These are phyloP conservation scores for Pleurotus platypus DNA, from an alignment of 768 basidiomycete species.

Conservation along the genomic window DNA sequence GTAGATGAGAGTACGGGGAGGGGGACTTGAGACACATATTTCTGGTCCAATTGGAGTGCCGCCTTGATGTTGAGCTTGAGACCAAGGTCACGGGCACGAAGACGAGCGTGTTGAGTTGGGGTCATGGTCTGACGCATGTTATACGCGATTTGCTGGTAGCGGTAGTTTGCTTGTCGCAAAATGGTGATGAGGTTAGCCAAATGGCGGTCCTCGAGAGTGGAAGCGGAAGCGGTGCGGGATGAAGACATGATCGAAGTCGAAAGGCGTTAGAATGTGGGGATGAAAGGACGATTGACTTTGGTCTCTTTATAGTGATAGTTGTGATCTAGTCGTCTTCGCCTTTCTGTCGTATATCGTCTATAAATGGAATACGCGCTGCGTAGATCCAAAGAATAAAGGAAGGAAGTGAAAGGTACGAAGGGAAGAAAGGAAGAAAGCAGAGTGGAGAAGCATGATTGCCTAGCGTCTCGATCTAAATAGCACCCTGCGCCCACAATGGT, in stretches of 20 bases:
- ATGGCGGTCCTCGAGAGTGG: constrained; percentile 20
- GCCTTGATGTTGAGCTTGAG: constrained; percentile 40
- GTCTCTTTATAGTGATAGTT: background rate
- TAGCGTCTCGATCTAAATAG: background rate
- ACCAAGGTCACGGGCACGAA: constrained; percentile 38
- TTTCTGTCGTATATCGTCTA: background rate
- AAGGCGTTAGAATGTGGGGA: background rate
- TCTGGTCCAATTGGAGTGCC: constrained; percentile 36
- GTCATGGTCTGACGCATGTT: constrained; percentile 28
- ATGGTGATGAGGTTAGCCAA: constrained; percentile 34
- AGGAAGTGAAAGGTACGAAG: background rate
- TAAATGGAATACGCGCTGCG: background rate
- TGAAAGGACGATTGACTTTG: background rate
- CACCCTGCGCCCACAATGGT: constrained; percentile 1
- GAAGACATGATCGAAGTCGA: background rate
- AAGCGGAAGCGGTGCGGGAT: background rate
- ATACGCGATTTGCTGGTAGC: constrained; percentile 34
- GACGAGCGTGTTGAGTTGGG: constrained; percentile 44
- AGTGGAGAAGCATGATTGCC: background rate
- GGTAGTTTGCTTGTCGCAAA: constrained; percentile 40
- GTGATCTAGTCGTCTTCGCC: background rate
- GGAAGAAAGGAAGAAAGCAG: constrained; percentile 4
- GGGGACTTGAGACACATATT: constrained; percentile 35
- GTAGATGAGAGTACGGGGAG: constrained; percentile 25
- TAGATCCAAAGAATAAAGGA: background rate